A percentile compares a stretch with the other conserved stretches of the same genome.
These are phyloP conservation scores for Colletotrichum gloeosporioides DNA, from an alignment of 2,329 filamentous ascomycete species.

Conservation along the genomic window DNA sequence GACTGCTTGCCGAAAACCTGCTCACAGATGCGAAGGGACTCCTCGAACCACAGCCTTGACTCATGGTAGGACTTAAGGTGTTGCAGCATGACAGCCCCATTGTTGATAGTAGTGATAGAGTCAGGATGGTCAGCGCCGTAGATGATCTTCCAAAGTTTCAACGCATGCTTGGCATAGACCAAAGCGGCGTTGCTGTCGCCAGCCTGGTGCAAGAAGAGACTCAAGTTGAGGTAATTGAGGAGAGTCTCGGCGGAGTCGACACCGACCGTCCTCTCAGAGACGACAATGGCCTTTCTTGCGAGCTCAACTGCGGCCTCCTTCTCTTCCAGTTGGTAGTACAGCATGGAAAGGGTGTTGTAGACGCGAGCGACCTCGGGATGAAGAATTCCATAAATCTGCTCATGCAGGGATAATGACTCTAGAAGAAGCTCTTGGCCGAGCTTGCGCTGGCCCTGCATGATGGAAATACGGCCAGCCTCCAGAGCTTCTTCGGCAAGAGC, in stretches of 20 bases:
- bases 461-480: constrained; percentile 94
- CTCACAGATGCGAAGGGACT: constrained; percentile 87
- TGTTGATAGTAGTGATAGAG: constrained; percentile 98
- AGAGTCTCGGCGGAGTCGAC: constrained; percentile 94
- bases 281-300: constrained; percentile 94
- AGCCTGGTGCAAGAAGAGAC: constrained; percentile 89
- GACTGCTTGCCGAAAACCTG: constrained; percentile 87
- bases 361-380: constrained; percentile 95
- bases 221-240: constrained; percentile 94
- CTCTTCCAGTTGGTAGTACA: constrained; percentile 98
- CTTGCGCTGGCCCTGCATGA: constrained; percentile 93
- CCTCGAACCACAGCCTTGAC: constrained; percentile 96
- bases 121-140: constrained; percentile 94
- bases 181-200: constrained; percentile 91
- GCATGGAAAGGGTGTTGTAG: constrained; percentile 93
- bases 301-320: constrained; percentile 95
- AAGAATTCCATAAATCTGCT: constrained; percentile 97
- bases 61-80: constrained; percentile 93
- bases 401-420: constrained; percentile 94
- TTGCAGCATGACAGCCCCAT: constrained; percentile 98
- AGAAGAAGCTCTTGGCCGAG: constrained; percentile 93
- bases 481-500: constrained; percentile 92
- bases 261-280: constrained; percentile 91
- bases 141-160: constrained; percentile 96
- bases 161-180: constrained; percentile 86